Evolutionary conservation across 2,329 filamentous ascomycete genomes (phyloP), one percentile per base, ranked within the genome.

Genomic region (Claviceps pusilla): DNA sequence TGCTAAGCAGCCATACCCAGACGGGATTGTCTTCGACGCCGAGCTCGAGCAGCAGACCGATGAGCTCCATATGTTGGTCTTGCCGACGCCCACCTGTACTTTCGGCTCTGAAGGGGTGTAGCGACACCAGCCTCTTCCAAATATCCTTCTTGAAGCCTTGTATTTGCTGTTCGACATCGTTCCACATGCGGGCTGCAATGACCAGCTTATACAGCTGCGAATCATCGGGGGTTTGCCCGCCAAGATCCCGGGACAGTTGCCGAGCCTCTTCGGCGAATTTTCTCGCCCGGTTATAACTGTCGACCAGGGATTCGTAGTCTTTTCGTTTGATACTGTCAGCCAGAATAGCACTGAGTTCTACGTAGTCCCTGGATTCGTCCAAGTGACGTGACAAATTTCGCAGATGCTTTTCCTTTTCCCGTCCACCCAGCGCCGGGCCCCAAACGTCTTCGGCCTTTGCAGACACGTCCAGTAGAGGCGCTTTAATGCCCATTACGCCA

Each of bases 371-470:
- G 66, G 93, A 87, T 57, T 82, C 82, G 57, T 93, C 86, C 50
- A 98, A 76, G 14, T 85, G 83, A 9, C 78, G 77, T 28, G 89
- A 76, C 9, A 96, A 81, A 0, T 80, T 77, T 67, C 90, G 94
- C 54, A 98, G 75, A 57, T 84, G 84, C 64, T 90, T 87, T 64
- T 97, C 93, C 64, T 91, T 89, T 62, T 97, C 90, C 33, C 88
- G 82, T 3, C 93, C 93, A 50, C 89, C 89, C 42, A 98, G 70
- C 1, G 93, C 91, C 2, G 93, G 93, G 0, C 93, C 93, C 90
- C 94, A 98, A 9, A 98, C 87, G 63, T 98, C 93, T 68, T 97
- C 89, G 0, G 91, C 93, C 68, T 96, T 96, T 57, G 89, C 86
- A 0, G 88, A 89, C 11, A 94, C 88, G 62, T 97, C 93, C 10